Percentiles rank a stretch among this genome's conserved stretches.
phyloP scores from a whole-genome alignment of 495 filamentous ascomycete genomes.

The Pseudoneurospora amorphoporcata region DNA sequence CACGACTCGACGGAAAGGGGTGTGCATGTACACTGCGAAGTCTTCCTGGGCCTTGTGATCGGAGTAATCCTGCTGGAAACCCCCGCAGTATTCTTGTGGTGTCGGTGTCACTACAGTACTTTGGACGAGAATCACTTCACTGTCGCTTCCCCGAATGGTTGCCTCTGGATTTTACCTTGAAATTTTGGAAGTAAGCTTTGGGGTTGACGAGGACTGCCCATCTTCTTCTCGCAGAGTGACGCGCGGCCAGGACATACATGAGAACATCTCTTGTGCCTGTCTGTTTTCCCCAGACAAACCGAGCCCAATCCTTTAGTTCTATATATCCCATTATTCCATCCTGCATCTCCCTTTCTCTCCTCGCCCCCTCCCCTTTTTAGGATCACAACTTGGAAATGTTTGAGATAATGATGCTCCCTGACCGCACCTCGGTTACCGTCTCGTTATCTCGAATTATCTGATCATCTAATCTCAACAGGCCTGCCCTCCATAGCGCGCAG shows the following conservation, averaged over 20 bases:
- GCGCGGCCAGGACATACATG: no score
- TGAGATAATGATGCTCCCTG: neutral
- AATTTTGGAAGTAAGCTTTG: no score
- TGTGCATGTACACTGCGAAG: neutral
- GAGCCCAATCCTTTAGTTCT: neutral
- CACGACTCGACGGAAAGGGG: neutral
- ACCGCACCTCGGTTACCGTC: neutral
- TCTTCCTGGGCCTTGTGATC: neutral
- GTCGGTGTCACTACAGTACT: neutral
- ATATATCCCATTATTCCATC: neutral
- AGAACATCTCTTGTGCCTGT: neutral
- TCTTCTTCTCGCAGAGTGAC: neutral
- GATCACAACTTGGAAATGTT: neutral
- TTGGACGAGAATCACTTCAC: neutral
- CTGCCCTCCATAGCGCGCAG: no score
- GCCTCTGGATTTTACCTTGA: neutral
- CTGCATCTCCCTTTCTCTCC: neutral
- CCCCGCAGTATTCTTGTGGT: neutral
- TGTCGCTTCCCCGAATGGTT: neutral
- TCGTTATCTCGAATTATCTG: constrained; percentile 2
- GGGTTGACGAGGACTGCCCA: neutral
- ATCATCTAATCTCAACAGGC: constrained; percentile 16
- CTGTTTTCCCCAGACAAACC: neutral
- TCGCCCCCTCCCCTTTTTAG: neutral
- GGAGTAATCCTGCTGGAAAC: neutral